phyloP scores from a whole-genome alignment of 768 basidiomycete species.

The Gymnopilus junonius region DNA sequence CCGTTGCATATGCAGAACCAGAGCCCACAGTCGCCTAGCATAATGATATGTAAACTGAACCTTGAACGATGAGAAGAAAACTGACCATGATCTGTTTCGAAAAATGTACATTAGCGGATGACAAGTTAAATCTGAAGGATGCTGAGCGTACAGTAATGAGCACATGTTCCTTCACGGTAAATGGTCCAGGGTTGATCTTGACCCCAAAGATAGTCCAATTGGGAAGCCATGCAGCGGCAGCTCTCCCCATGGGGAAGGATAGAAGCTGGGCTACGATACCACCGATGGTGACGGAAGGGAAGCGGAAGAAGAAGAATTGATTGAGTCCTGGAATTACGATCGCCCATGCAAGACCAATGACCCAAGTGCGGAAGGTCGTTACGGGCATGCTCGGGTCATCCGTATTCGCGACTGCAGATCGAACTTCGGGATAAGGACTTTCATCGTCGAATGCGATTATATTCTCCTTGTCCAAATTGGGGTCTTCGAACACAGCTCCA shows the following conservation, averaged over 20 bases:
- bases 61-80: constrained; percentile 24
- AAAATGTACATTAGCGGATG: not conserved
- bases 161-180: constrained; percentile 80
- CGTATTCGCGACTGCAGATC: constrained; percentile 67
- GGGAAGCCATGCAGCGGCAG: constrained; percentile 58
- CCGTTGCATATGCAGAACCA: constrained; percentile 59
- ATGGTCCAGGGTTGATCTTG: constrained; percentile 74
- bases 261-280: constrained; percentile 71
- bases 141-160: constrained; percentile 46
- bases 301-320: constrained; percentile 61
- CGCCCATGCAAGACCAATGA: constrained; percentile 58
- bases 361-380: constrained; percentile 54
- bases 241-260: constrained; percentile 69
- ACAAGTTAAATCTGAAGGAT: not conserved
- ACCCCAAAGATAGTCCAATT: constrained; percentile 60
- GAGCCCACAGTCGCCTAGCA: constrained; percentile 62
- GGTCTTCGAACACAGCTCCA: constrained; percentile 46
- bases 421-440: constrained; percentile 80
- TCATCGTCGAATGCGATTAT: constrained; percentile 56
- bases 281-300: constrained; percentile 40
- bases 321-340: constrained; percentile 60
- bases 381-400: constrained; percentile 65
- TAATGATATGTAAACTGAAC: not conserved
- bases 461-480: constrained; percentile 47
- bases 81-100: constrained; percentile 37